Base-by-base conservation (phyloP, 2,329 filamentous ascomycete species). In the Penicillium sp. region DNA sequence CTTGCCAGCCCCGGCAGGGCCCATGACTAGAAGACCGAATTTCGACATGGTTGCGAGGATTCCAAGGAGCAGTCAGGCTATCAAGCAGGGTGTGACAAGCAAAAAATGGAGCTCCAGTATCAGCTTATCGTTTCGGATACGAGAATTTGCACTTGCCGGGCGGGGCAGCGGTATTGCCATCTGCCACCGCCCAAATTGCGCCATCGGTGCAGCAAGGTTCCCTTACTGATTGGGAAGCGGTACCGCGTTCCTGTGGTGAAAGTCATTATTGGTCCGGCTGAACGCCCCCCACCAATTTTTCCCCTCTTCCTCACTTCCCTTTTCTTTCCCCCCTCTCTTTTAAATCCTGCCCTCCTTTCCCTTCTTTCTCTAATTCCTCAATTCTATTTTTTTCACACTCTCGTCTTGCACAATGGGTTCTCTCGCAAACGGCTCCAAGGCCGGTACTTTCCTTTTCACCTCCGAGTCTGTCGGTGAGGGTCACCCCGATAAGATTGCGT, bases 401-500 rank as follows among this genome's bases (percentile, higher is more conserved):
- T 26, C 24, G 39, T 59, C 47, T 51, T 53, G 75, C 79, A 85
- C 71, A 78, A 88, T 88, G 85, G 74, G 76, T 73, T 82, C 81
- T 75, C 74, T 80, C 61, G 70, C 72, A 64, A 76, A 72, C 69
- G 76, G 76, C 66, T 62, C 70, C 57, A 74, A 65, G 55, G 45
- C 63, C 31, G 87, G 86, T 61, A 89, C 85, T 66, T 93, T 93
- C 81, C 84, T 93, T 64, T 93, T 93, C 84, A 94, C 89, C 69
- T 94, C 89, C 76, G 89, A 94, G 79, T 92, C 89, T 53, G 89
- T 93, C 70, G 89, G 89, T 74, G 89, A 93, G 79, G 89, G 89
- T 65, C 91, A 95, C 81, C 90, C 91, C 70, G 91, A 95, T 79
- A 96, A 96, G 88, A 96, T 96, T 74, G 90, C 89, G 82, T 85